Evolutionary conservation across 805 yeast genomes (phyloP).

Genomic region (Schwanniomyces polymorphus): DNA sequence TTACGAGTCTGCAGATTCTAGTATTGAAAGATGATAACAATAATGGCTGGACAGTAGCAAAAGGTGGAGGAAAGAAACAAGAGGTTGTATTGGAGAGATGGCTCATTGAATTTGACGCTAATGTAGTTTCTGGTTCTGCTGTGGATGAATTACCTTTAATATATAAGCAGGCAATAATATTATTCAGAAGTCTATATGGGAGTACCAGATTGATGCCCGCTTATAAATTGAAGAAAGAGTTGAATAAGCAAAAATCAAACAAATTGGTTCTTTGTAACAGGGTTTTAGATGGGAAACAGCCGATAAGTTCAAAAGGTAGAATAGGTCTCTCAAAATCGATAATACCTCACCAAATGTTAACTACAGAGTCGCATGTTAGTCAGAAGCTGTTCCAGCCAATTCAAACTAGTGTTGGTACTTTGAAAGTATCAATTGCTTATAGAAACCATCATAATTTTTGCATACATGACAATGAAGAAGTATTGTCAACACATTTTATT

Average conservation of each 20-base stretch:
- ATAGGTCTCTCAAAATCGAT: slow-evolving; percentile 77
- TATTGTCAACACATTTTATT: slow-evolving; percentile 57
- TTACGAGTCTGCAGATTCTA: slow-evolving; percentile 58
- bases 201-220: slow-evolving; percentile 70
- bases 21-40: slow-evolving; percentile 56
- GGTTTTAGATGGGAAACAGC: slow-evolving; percentile 72
- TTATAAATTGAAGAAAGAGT: slow-evolving; percentile 50
- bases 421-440: slow-evolving; percentile 76
- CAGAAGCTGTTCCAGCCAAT: slow-evolving; percentile 70
- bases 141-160: slow-evolving; percentile 62
- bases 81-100: slow-evolving; percentile 95
- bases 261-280: slow-evolving; percentile 54
- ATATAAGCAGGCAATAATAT: slow-evolving; percentile 70
- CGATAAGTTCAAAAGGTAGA: slow-evolving; percentile 79
- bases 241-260: slow-evolving; percentile 16
- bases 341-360: slow-evolving; percentile 41
- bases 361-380: slow-evolving; percentile 49
- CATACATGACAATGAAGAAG: slow-evolving; percentile 64
- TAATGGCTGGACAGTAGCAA: slow-evolving; percentile 56
- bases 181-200: slow-evolving; percentile 74
- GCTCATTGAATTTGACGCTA: slow-evolving; percentile 77
- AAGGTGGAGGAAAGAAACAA: slow-evolving; percentile 57
- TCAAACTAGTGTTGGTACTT: slow-evolving; percentile 70
- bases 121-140: slow-evolving; percentile 31
- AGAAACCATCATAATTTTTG: slow-evolving; percentile 69